Evolutionary conservation across 306 rosid species (phyloP), one percentile per base, ranked within the genome.

Genomic region (Sechiopsis laciniata): DNA sequence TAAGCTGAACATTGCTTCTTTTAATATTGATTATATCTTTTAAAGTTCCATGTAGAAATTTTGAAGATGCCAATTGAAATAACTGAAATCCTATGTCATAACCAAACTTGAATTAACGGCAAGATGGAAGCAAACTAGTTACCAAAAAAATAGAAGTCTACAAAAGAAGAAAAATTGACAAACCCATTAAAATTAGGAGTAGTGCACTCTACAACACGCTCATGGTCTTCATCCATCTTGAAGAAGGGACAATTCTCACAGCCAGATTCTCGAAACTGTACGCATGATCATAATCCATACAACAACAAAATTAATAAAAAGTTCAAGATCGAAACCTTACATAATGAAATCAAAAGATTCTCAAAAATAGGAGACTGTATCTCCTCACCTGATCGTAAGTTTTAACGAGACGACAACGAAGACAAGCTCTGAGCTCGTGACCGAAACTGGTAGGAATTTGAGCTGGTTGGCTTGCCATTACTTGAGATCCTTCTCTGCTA

Each of bases 141-240:
- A 37, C 66, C 40, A 26, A n/a, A 40, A 17, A 53, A 11, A 11
- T 19, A 46, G 68, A 62, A 46, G 51, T 64, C 52, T 6, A n/a
- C 7, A 63, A 17, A 8, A 45, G 46, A 11, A 16, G 40, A 64
- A 58, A 32, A 53, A 65, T 29, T 55, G 6, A 59, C 81, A 13
- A 48, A 92, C 97, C 98, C 98, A 75, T 89, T 94, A 75, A 94
- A 94, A 83, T 94, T 94, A 40, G 98, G 96, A 69, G 98, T 90
- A 20, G 98, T 94, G 74, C 97, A 91, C 61, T 94, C 98, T 56
- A 77, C 88, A 55, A 87, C 88, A 59, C 91, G 94, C 71, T 93
- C 97, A 7, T 81, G 84, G 75, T 93, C 98, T 66, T 93, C 98
- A 40, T 88, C 94, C 97, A 93, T 87, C 83, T 94, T 85, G 82